A percentile compares a stretch with the other conserved stretches of the same genome.
These are phyloP conservation scores for Apiospora saccharicola DNA, from an alignment of 2,329 filamentous ascomycete species.

Conservation along the genomic window DNA sequence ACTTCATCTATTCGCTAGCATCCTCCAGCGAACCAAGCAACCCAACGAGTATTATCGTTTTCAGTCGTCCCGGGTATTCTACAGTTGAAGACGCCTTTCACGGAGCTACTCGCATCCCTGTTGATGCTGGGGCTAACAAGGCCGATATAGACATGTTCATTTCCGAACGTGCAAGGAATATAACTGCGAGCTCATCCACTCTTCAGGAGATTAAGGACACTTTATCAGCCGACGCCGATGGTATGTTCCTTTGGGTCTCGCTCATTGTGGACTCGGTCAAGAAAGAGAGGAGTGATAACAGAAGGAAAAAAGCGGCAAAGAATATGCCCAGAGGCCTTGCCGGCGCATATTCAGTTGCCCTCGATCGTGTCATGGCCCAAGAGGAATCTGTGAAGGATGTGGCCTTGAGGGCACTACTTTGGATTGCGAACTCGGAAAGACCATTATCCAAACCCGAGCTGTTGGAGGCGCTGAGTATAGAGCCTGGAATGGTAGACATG, in stretches of 20 bases:
- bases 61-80: not conserved
- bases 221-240: not conserved
- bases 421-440: conserved; percentile 4
- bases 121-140: not conserved
- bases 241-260: conserved; percentile 11
- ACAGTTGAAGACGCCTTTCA: not conserved
- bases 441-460: not conserved
- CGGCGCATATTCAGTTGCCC: not conserved
- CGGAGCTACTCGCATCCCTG: not conserved
- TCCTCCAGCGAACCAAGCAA: too few species aligned
- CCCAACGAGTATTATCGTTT: not conserved
- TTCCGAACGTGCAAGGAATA: not conserved
- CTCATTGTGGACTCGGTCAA: not conserved
- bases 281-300: not conserved
- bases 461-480: not conserved
- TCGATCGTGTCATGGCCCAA: conserved; percentile 2
- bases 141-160: conserved; percentile 2
- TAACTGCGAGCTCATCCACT: not conserved
- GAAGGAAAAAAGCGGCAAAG: not conserved
- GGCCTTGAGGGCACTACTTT: not conserved
- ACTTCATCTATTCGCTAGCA: not conserved
- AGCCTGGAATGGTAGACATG: not conserved
- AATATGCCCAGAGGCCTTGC: not conserved
- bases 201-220: not conserved
- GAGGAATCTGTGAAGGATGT: not conserved